Base-by-base conservation (phyloP, 208 protist species). In the Wallacemonas rigidus region DNA sequence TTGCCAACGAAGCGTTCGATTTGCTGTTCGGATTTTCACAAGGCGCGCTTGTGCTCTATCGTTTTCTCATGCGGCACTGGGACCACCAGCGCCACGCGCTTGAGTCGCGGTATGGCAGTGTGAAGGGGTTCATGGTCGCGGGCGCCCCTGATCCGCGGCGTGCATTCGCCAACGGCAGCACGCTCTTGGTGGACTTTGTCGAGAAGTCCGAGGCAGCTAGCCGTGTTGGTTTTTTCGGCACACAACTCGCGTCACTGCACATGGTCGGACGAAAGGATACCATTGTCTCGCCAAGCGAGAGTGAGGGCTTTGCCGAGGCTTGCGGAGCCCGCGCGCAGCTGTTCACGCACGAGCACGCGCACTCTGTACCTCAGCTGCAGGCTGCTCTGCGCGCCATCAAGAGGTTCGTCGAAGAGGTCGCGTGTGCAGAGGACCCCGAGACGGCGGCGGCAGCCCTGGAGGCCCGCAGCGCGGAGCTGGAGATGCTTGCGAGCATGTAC, bases 1-100 rank as follows among this genome's bases (percentile, higher is more conserved):
- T 94, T 76, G 53, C 69, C 12, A 62, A 44, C 1, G 63, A 40
- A 2, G 72, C 75, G 14, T 82, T 81, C 44, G 85, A 90, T 61
- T 58, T 94, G 26, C 69, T 97, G 51, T 74, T 97, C 9, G 89
- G 92, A 41, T 97, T 97, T 76, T 97, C 92, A 1, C 92, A 97
- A 69, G 92, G 92, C 1, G 85, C 76, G 2, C 48, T 91, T 57
- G 83, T 93, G 73, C 76, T 87, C 35, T 86, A 78, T 50, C 92
- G 89, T 8, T 94, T 79, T 50, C 70, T 92, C 9, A 80, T 86
- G 82, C 81, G 70, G 44, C 84, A 87, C 39, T 77, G 43, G 62
- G 56, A 64, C 26, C 14, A 6, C 48, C 56, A 39, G 72, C 75
- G 54, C 60, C 48, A 44, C 35, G 67, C 61, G 47, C 63, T 43